Conservation (phyloP, 1,284 basidiomycete genomes). For the Inonotus hispidus region DNA sequence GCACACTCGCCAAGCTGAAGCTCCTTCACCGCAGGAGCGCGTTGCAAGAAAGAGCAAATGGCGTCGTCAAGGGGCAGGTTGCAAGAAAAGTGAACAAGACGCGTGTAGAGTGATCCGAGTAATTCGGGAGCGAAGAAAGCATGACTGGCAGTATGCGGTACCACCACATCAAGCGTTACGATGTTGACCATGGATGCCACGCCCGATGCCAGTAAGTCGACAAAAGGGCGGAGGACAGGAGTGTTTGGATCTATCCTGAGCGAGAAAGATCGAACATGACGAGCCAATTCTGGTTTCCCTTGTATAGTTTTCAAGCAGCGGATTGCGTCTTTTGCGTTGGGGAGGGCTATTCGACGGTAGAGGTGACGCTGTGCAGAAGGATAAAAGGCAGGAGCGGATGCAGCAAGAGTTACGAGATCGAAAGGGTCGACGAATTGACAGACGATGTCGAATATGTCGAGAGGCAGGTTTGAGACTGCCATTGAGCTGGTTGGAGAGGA, state of each 20-base stretch:
- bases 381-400: constrained; percentile 36
- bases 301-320: constrained; percentile 49
- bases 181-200: constrained; percentile 55
- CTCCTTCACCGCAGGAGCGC: constrained; percentile 43
- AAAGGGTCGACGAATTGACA: constrained; percentile 30
- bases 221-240: constrained; percentile 41
- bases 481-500: constrained; percentile 20
- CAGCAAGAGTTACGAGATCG: constrained; percentile 44
- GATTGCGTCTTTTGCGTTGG: constrained; percentile 40
- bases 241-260: constrained; percentile 42
- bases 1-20: constrained; percentile 41
- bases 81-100: constrained; percentile 48
- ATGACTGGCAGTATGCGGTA: constrained; percentile 47
- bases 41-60: constrained; percentile 51
- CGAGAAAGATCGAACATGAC: constrained; percentile 53
- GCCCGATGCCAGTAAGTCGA: constrained; percentile 43
- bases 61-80: constrained; percentile 54
- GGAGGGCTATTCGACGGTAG: constrained; percentile 50
- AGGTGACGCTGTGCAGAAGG: constrained; percentile 52
- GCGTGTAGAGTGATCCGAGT: constrained; percentile 33
- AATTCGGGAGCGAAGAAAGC: constrained; percentile 36
- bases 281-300: constrained; percentile 44
- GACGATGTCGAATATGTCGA: constrained; percentile 49
- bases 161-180: constrained; percentile 48
- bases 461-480: constrained; percentile 38